Evolutionary conservation across 495 filamentous ascomycete species (phyloP), one percentile per base, ranked within the genome.

Genomic region (Neurospora sp.): DNA sequence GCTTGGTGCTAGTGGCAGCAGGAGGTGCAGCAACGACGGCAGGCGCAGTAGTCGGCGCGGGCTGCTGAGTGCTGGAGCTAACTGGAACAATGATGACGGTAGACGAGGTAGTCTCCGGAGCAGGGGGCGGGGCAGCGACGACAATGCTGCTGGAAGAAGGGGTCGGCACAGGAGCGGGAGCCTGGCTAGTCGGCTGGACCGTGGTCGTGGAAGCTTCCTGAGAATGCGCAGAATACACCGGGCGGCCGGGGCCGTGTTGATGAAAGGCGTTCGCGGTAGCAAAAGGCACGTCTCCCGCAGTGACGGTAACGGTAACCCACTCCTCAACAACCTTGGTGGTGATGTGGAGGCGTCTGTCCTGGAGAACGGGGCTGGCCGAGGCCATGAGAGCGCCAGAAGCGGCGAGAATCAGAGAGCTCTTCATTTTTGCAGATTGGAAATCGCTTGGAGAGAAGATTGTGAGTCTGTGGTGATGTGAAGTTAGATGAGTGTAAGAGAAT

Each of bases 341-440:
- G 70, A 86, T 78, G 76, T 83, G 84, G 72, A 88, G 87, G 81
- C 87, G 85, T 72, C 88, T 83, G 39, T 86, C 87, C 83, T 88
- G 86, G 71, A 88, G 83, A 23, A 89, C 73, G 12, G 91, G 92
- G 70, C 80, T 84, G 73, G 88, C 90, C 75, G 89, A 76, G 70
- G 86, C 88, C 81, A 91, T 83, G 74, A 88, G 82, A 70, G 89
- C 91, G 80, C 88, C 85, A 78, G 91, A 82, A 62, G 87, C 86
- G 77, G 89, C 85, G 76, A 93, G 74, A 71, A 92, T 71, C 72
- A 89, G 78, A 40, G 91, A 90, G 72, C 86, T 89, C 81, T 88
- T 92, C 93, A 96, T 96, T 42, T 87, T 88, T 83, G 69, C 27
- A 16, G 54, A 66, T 35, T 35, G 16, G 12, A 6, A 18, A 66